Conservation (phyloP, 306 rosid genomes). For the Adenanthera pavonina region DNA sequence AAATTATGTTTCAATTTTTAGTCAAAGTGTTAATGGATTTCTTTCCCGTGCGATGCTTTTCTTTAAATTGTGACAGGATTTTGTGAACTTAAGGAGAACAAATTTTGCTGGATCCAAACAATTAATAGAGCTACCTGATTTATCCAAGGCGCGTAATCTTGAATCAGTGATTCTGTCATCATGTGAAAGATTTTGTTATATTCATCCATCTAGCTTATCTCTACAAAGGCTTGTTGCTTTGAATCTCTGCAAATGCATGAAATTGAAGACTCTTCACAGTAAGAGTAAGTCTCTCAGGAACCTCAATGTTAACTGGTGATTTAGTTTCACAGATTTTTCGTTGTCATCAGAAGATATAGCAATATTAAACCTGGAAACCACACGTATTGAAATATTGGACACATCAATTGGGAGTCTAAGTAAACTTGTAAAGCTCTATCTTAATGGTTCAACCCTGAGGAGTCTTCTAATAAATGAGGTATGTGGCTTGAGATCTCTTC, state of each 20-base stretch:
- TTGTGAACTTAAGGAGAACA: constrained; percentile 19
- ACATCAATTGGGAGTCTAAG: no score
- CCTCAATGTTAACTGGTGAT: neutral
- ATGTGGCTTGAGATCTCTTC: no score
- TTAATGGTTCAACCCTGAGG: neutral
- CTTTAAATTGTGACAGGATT: constrained; percentile 6
- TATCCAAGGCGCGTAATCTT: constrained; percentile 28
- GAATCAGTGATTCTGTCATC: constrained; percentile 8
- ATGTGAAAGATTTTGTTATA: neutral
- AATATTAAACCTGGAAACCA: no score
- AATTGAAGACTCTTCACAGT: neutral
- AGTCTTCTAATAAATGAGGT: neutral
- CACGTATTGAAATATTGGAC: no score
- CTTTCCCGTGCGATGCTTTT: neutral
- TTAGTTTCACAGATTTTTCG: no score
- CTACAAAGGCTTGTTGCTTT: neutral
- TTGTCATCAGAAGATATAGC: no score
- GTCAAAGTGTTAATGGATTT: neutral
- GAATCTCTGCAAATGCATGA: neutral
- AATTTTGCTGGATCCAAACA: neutral
- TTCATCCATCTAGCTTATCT: constrained; percentile 22
- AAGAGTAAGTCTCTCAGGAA: neutral
- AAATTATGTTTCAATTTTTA: neutral
- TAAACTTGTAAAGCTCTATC: no score
- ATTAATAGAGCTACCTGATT: constrained; percentile 32